Evolutionary conservation across 2,329 filamentous ascomycete genomes (phyloP), one percentile per base, ranked within the genome.

Genomic region (Scortechinia acanthostroma): DNA sequence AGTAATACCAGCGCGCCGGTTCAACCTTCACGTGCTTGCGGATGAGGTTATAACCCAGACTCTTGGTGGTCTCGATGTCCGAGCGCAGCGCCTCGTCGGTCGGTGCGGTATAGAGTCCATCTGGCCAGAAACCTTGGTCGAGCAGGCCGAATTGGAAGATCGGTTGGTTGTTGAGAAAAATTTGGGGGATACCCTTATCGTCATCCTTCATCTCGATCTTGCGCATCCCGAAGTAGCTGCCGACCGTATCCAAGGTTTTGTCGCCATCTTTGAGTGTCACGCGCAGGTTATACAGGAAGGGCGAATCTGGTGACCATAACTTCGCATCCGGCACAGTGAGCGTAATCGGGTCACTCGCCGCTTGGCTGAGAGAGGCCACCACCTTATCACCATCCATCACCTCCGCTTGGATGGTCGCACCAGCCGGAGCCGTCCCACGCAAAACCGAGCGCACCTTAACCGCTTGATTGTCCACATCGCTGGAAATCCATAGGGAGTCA

Each of bases 11-110:
- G 0, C 70, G 48, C 0, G 78, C 76, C 43, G 80, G 75, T 58
- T 82, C 78, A 33, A 82, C 74, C 53, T 82, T 82, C 54, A 81
- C 77, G 56, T 83, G 78, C 60, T 82, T 82, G 46, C 78, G 69
- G 55, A 77, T 82, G 1, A 77, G 78, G 54, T 82, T 81, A 63
- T 82, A 77, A 5, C 78, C 78, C 74, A 82, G 78, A 16, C 64
- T 65, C 61, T 80, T 80, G 16, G 68, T 61, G 2, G 80, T 63
- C 47, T 73, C 65, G 47, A 81, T 79, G 51, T 82, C 77, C 0
- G 51, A 45, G 49, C 68, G 70, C 15, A 78, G 56, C 3, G 64
- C 65, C 4, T 68, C 59, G 0, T 64, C 57, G 0, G 65, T 65
- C 0, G 77, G 76, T 1, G 77, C 76, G 3, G 78, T 82, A 63